Conservation (phyloP, 352 stramenopile species). For the Globisporangium solare region DNA sequence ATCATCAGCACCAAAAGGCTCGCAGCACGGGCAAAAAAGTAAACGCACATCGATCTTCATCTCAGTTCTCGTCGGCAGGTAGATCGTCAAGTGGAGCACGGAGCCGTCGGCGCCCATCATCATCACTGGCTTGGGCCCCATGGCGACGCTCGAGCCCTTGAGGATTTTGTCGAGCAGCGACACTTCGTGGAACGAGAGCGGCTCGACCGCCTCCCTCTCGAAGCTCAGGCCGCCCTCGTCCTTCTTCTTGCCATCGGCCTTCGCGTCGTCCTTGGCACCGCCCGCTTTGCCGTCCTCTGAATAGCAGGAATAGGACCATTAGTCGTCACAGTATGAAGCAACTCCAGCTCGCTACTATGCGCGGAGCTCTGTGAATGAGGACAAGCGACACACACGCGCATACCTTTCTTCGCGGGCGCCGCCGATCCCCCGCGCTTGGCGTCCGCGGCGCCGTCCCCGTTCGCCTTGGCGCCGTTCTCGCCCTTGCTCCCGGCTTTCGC, state of each 20-base stretch:
- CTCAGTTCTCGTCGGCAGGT: slow-evolving; percentile 74
- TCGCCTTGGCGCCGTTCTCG: slow-evolving; percentile 4
- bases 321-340: not conserved
- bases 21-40: not conserved
- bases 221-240: slow-evolving; percentile 63
- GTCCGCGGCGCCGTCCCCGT: slow-evolving; percentile 1
- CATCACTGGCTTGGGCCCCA: slow-evolving; percentile 50
- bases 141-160: slow-evolving; percentile 41
- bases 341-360: not conserved
- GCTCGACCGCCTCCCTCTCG: slow-evolving; percentile 54
- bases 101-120: slow-evolving; percentile 42
- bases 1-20: not conserved
- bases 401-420: slow-evolving; percentile 14
- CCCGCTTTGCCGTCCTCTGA: slow-evolving; percentile 1
- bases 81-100: slow-evolving; percentile 82
- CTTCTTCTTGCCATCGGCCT: slow-evolving; percentile 8
- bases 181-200: slow-evolving; percentile 61
- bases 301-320: not conserved
- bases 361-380: no score
- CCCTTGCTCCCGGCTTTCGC: slow-evolving; percentile 7
- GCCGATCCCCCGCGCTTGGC: slow-evolving; percentile 11
- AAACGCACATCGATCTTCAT: slow-evolving; percentile 85
- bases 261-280: slow-evolving; percentile 11
- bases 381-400: not conserved
- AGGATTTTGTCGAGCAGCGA: slow-evolving; percentile 78